Evolutionary conservation across 179 eudicot species (phyloP).

Genomic region (Silene vulgaris): DNA sequence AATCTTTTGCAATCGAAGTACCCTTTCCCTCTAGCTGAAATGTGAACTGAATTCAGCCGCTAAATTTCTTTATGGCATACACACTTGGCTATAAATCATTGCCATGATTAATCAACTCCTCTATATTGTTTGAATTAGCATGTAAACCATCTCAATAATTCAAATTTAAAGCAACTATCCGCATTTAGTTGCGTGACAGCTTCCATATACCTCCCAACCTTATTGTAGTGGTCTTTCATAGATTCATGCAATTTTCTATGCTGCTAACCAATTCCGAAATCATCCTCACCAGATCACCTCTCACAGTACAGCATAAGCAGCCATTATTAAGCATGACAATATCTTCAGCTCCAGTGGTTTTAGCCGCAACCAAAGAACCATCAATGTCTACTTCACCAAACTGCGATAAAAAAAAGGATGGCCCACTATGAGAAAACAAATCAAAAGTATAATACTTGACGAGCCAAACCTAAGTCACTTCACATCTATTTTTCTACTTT

Average conservation of each 20-base stretch:
- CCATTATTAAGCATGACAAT: conserved; percentile 97
- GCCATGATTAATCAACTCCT: too few species aligned
- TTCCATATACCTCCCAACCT: background rate
- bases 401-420: conserved; percentile 36
- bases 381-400: conserved; percentile 98
- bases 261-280: conserved; percentile 66
- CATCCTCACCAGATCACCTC: conserved; percentile 98
- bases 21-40: too few species aligned
- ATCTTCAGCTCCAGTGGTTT: conserved; percentile 86
- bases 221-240: background rate
- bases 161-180: background rate
- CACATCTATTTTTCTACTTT: background rate
- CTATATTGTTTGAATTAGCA: too few species aligned
- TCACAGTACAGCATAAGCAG: conserved; percentile 96
- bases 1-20: too few species aligned
- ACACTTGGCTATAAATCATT: too few species aligned
- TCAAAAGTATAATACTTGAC: conserved; percentile 1
- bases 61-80: too few species aligned
- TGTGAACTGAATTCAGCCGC: too few species aligned
- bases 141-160: background rate
- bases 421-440: background rate
- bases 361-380: conserved; percentile 93
- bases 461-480: background rate
- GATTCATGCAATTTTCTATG: background rate
- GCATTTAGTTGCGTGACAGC: background rate